phyloP scores from a whole-genome alignment of 495 filamentous ascomycete species.

The Penicillium fimorum region DNA sequence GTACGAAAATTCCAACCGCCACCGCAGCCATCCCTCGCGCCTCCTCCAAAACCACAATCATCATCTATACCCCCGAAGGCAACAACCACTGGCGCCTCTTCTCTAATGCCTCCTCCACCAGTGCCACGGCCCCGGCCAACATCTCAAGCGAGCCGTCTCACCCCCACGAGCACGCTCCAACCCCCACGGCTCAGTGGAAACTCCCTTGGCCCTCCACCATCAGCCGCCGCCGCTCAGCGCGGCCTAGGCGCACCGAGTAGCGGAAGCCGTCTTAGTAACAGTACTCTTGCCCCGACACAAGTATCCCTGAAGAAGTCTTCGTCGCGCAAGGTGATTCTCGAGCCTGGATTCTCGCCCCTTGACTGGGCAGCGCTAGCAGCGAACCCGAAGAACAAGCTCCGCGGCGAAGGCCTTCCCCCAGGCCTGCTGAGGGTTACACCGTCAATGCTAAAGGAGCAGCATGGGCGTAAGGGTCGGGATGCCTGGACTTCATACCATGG shows the following conservation, averaged over 20 bases:
- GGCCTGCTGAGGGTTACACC: slow-evolving; percentile 68
- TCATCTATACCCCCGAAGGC: slow-evolving; percentile 9
- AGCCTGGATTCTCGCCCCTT: slow-evolving; percentile 86
- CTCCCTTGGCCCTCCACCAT: slow-evolving; percentile 35
- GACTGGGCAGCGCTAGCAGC: slow-evolving; percentile 85
- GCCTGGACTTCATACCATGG: slow-evolving; percentile 88
- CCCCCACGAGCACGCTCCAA: slow-evolving; percentile 14
- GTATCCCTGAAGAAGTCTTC: slow-evolving; percentile 40
- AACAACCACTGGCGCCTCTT: slow-evolving; percentile 22
- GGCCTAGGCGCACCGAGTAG: slow-evolving; percentile 28
- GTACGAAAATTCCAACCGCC: slow-evolving; percentile 8
- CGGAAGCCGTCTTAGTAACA: slow-evolving; percentile 33
- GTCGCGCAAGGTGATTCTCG: slow-evolving; percentile 64
- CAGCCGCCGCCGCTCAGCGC: slow-evolving; percentile 34
- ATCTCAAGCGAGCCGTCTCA: slow-evolving; percentile 21
- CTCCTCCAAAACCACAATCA: slow-evolving; percentile 19
- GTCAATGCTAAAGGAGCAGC: slow-evolving; percentile 68
- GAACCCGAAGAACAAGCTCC: slow-evolving; percentile 65
- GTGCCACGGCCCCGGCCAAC: slow-evolving; percentile 31
- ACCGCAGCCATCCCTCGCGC: slow-evolving; percentile 21
- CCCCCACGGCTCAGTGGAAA: slow-evolving; percentile 18
- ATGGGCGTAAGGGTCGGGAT: slow-evolving; percentile 75
- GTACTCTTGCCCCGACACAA: slow-evolving; percentile 36
- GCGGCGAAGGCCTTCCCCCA: slow-evolving; percentile 54
- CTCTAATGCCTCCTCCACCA: slow-evolving; percentile 41